Evolutionary conservation across 495 filamentous ascomycete genomes (phyloP).

Genomic region (Hypoxylon lienhwacheense): DNA sequence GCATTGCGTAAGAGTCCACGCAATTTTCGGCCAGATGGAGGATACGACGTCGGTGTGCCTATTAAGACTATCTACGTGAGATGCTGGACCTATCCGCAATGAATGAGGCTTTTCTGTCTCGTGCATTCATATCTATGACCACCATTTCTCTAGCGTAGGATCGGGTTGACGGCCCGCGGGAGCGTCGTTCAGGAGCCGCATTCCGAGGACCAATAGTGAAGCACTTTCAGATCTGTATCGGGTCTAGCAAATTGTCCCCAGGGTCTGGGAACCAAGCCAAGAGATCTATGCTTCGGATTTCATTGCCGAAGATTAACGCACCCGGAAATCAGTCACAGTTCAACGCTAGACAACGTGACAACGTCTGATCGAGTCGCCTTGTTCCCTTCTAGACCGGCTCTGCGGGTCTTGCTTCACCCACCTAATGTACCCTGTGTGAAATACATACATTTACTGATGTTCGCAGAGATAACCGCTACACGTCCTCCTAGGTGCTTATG

Average conservation of each 20-base stretch:
- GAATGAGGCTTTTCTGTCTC: slow-evolving; percentile 15
- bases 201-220: slow-evolving; percentile 18
- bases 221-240: slow-evolving; percentile 11
- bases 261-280: slow-evolving; percentile 30
- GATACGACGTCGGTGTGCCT: slow-evolving; percentile 28
- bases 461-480: slow-evolving; percentile 16
- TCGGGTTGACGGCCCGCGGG: slow-evolving; percentile 39
- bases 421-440: no score
- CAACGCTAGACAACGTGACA: slow-evolving; percentile 27
- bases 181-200: slow-evolving; percentile 34
- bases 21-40: slow-evolving; percentile 10
- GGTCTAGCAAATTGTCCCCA: slow-evolving; percentile 25
- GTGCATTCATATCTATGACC: slow-evolving; percentile 10
- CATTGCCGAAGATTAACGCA: slow-evolving; percentile 31
- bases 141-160: slow-evolving; percentile 20
- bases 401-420: slow-evolving; percentile 17
- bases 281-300: slow-evolving; percentile 35
- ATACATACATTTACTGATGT: no score
- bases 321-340: slow-evolving; percentile 16
- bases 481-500: slow-evolving; percentile 15
- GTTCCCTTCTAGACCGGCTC: slow-evolving; percentile 23
- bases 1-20: slow-evolving; percentile 12
- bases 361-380: slow-evolving; percentile 25
- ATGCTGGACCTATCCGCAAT: slow-evolving; percentile 10
- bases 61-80: background rate